Conservation (phyloP, 495 filamentous ascomycete species). For the Elaphomyces granulatus region DNA sequence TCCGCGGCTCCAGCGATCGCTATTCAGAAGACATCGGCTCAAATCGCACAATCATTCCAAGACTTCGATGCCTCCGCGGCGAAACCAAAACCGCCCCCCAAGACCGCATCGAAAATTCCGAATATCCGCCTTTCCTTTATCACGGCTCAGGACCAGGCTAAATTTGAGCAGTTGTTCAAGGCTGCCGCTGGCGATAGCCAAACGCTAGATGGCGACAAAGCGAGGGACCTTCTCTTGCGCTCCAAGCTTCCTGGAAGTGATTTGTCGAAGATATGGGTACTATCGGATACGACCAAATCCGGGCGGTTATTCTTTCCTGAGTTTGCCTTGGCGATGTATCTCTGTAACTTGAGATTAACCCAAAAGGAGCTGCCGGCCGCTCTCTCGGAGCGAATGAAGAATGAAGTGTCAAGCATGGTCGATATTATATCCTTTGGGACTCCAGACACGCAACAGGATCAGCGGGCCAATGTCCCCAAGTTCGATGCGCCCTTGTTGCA, state of each 20-base stretch:
- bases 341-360: slow-evolving; percentile 85
- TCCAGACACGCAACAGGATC: slow-evolving; percentile 49
- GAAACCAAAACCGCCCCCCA: slow-evolving; percentile 35
- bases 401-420: slow-evolving; percentile 99
- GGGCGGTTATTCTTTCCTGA: slow-evolving; percentile 96
- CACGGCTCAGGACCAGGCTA: slow-evolving; percentile 87
- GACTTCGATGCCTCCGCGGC: slow-evolving; percentile 24
- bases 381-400: slow-evolving; percentile 75
- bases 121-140: slow-evolving; percentile 92
- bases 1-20: slow-evolving; percentile 20
- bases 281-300: slow-evolving; percentile 95
- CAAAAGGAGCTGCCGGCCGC: slow-evolving; percentile 62
- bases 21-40: slow-evolving; percentile 52
- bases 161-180: slow-evolving; percentile 97
- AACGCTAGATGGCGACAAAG: slow-evolving; percentile 84
- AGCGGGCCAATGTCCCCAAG: slow-evolving; percentile 58
- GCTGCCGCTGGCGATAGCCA: slow-evolving; percentile 78
- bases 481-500: slow-evolving; percentile 52
- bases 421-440: slow-evolving; percentile 97
- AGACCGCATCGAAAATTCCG: slow-evolving; percentile 59
- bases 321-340: slow-evolving; percentile 96
- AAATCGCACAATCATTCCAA: slow-evolving; percentile 79
- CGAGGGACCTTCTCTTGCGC: slow-evolving; percentile 71
- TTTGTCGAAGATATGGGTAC: slow-evolving; percentile 78
- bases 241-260: slow-evolving; percentile 74